Base-by-base conservation (phyloP, 306 rosid genomes). In the peach (Prunus persica) region DNA sequence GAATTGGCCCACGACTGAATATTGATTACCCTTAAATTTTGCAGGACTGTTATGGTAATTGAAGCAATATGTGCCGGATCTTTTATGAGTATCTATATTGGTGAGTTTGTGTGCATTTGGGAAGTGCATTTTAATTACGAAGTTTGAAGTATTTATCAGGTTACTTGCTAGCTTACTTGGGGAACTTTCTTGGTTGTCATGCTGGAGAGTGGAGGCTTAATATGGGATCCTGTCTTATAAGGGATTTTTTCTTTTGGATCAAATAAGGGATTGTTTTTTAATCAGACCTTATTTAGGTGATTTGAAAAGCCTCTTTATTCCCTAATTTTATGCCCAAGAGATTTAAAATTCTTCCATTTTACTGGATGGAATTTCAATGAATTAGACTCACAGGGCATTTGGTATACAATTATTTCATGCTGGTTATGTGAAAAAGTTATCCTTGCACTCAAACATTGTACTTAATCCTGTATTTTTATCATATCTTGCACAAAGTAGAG, bases 31-130 rank as follows among this genome's bases (percentile, higher is more conserved):
- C 61, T n/a, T 78, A 76, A 77, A 72, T 65, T 88, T 56, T 84
- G 82, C 98, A 92, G 99, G 96, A 82, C 85, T 76, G 91, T 96
- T 78, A 96, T 96, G 99, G 84, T 91, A 43, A 81, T 86, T 50
- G 98, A 96, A 90, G 97, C 94, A 56, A 71, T 91, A 65, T 91
- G 88, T 75, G 91, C 97, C 13, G 99, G 89, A 82, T 89, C 96
- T 54, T 96, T 92, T 81, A 84, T 91, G 89, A 86, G 96, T 81
- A 77, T 91, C 68, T 92, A 96, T 67, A 91, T 92, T 30, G 87
- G 99, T 96, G 83, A 86, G 92, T 55, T 64, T 58, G 45, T 47
- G 30, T 22, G 45, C 55, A 19, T 56, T 32, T 55, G 14, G 43
- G 74, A n/a, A 25, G 56, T 51, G 20, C 22, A 54, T 54, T 38